Evolutionary conservation across 2,329 filamentous ascomycete genomes (phyloP).

Genomic region (Fusarium sp.): DNA sequence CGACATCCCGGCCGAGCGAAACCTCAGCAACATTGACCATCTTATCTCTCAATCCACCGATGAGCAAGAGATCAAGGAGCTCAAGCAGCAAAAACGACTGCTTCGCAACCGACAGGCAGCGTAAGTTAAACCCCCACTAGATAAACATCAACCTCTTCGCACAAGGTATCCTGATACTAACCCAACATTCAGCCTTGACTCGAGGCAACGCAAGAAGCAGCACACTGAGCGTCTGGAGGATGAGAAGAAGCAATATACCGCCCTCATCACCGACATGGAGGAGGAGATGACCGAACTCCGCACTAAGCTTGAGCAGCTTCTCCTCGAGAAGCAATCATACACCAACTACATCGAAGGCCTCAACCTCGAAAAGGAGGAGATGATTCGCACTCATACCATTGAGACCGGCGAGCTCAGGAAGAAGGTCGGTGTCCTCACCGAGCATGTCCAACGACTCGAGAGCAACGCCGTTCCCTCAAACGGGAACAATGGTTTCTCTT

Average conservation of each 20-base stretch:
- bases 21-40: constrained; percentile 92
- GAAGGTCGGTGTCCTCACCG: constrained; percentile 84
- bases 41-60: constrained; percentile 88
- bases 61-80: constrained; percentile 94
- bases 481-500: constrained; percentile 70
- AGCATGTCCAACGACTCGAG: constrained; percentile 76
- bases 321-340: constrained; percentile 77
- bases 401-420: constrained; percentile 92
- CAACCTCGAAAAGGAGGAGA: constrained; percentile 88
- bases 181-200: constrained; percentile 75
- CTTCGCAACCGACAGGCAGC: constrained; percentile 96
- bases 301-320: constrained; percentile 73
- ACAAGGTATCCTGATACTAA: constrained; percentile 22
- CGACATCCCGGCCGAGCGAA: constrained; percentile 93
- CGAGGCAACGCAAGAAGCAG: constrained; percentile 96
- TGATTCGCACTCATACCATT: constrained; percentile 86
- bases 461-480: constrained; percentile 56
- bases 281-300: constrained; percentile 77
- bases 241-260: constrained; percentile 92
- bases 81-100: constrained; percentile 97
- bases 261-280: constrained; percentile 79
- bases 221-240: constrained; percentile 96
- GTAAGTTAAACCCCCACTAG: constrained; percentile 63
- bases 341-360: constrained; percentile 79
- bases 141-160: constrained; percentile 6